Base-by-base conservation (phyloP, 768 basidiomycete genomes). In the Multifurca ochricompacta region DNA sequence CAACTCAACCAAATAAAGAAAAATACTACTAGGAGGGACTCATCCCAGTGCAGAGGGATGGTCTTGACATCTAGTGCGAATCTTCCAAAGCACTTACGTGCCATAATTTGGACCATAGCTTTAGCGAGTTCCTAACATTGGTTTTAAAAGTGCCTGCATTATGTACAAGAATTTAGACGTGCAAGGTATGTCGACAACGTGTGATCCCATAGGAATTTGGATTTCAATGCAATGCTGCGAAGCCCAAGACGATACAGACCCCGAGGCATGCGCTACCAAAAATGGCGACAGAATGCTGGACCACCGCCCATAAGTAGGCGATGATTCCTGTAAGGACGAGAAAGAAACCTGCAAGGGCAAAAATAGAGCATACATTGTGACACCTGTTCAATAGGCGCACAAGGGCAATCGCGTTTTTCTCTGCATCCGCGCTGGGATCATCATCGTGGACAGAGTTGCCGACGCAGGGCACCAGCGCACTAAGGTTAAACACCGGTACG, bases 201-300 rank as follows among this genome's bases (percentile, higher is more conserved):
- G 36, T n/a, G n/a, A n/a, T n/a, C n/a, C n/a, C n/a, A n/a, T n/a
- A n/a, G 6, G 16, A 45, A 50, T 13, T 2, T 16, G n/a, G 28
- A 2, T 16, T 31, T 58, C 23, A 60, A 41, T 27, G 37, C 13
- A 61, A 42, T 31, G 53, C 59, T n/a, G 23, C 27, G 5, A 54
- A 9, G 16, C 52, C 57, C 11, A 59, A 19, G 34, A 37, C 13
- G 10, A 61, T 45, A 32, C 52, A 49, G 23, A 43, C 25, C 5
- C 48, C 52, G 3, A 61, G 48, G n/a, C 45, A 51, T 23, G 44
- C 48, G 23, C 59, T 59, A 3, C 49, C 57, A 40, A 59, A 59
- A 19, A 61, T 61, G 45, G 48, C 53, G 43, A 59, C 42, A 23
- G 37, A 30, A 31, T 18, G 37, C 19, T 50, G 57, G 6, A 61